phyloP scores from a whole-genome alignment of 495 filamentous ascomycete species.

The Hyaloscypha variabilis region DNA sequence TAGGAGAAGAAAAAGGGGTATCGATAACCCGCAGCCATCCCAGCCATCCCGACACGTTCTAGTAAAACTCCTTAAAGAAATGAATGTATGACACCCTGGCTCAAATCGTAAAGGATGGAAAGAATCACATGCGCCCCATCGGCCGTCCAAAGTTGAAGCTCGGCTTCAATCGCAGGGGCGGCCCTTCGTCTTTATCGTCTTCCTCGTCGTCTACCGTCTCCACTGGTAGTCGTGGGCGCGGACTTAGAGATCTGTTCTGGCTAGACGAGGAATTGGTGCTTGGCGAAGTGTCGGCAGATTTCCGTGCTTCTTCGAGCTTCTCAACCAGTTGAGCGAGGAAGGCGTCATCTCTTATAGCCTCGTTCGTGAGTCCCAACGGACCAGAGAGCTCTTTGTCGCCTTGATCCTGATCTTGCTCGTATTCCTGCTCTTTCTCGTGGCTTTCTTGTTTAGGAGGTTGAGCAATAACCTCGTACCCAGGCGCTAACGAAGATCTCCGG shows the following conservation, averaged over 20 bases:
- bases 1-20: neutral
- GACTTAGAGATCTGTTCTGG: neutral
- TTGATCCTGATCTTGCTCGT: constrained; percentile 9
- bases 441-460: constrained; percentile 1
- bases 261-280: constrained; percentile 15
- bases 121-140: constrained; percentile 28
- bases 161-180: constrained; percentile 27
- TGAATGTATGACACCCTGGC: neutral
- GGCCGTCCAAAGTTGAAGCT: constrained; percentile 34
- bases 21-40: neutral
- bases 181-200: constrained; percentile 25
- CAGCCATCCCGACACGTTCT: neutral
- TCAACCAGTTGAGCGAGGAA: constrained; percentile 27
- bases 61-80: neutral
- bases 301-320: constrained; percentile 30
- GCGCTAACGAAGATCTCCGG: neutral
- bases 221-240: neutral
- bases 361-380: constrained; percentile 26
- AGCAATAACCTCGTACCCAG: neutral
- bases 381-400: constrained; percentile 29
- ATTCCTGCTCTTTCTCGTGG: neutral
- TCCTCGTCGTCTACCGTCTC: constrained; percentile 2
- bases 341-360: constrained; percentile 17
- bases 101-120: neutral
- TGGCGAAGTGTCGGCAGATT: constrained; percentile 22